Evolutionary conservation across 192 early-diverging fungal genomes (phyloP).

Genomic region (Backusella macrospora): DNA sequence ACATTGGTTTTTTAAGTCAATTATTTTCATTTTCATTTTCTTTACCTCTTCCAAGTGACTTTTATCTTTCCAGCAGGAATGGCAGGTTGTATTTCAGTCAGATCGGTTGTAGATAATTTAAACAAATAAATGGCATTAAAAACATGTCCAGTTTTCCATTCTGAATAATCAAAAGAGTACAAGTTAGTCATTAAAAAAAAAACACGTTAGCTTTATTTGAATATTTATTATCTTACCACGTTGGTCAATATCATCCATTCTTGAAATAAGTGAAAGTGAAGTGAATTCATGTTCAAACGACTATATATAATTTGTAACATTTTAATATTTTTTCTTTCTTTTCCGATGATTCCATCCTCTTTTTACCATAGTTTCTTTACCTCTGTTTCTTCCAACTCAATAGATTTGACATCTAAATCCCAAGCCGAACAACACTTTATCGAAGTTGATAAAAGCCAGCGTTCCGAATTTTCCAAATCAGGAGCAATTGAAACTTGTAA

Average conservation of each 20-base stretch:
- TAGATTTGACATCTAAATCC: conserved; percentile 50
- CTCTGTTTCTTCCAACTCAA: conserved; percentile 44
- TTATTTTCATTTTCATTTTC: neutral
- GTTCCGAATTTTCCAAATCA: conserved; percentile 34
- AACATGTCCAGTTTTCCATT: conserved; percentile 55
- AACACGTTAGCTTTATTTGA: neutral
- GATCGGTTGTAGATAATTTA: conserved; percentile 32
- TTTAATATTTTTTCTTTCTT: no score
- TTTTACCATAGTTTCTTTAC: neutral
- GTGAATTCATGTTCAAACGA: neutral
- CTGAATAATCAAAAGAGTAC: conserved; percentile 29
- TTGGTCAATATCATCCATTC: conserved; percentile 16
- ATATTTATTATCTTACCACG: neutral
- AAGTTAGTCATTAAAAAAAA: neutral
- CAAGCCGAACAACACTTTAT: conserved; percentile 48
- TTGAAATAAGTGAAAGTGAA: conserved; percentile 2
- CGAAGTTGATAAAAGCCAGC: conserved; percentile 38
- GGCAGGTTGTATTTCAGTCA: conserved; percentile 23
- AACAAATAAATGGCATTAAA: conserved; percentile 48
- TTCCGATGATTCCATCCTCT: neutral
- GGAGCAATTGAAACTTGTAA: conserved; percentile 30
- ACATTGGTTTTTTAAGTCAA: neutral
- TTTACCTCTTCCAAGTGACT: conserved; percentile 55
- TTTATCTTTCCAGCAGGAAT: conserved; percentile 44
- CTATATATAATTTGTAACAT: no score